A percentile compares a stretch with the other conserved stretches of the same genome.
phyloP scores from a whole-genome alignment of 2,329 filamentous ascomycete species.

The Orbilia quercus region DNA sequence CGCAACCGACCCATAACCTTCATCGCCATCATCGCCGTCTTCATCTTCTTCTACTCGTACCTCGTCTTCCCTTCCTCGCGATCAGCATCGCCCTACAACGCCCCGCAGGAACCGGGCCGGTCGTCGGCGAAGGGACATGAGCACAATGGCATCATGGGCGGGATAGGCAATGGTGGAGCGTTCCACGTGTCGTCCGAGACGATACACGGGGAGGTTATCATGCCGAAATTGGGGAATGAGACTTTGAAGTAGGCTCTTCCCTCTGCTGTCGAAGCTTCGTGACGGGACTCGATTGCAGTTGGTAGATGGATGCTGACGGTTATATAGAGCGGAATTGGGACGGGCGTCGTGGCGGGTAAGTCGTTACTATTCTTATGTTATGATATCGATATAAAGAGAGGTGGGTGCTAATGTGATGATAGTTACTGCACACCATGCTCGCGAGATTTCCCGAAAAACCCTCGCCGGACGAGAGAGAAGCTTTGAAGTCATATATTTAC shows the following conservation, averaged over 20 bases:
- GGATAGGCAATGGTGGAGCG: constrained; percentile 56
- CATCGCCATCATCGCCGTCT: constrained; percentile 56
- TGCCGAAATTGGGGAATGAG: constrained; percentile 83
- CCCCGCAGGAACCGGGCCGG: constrained; percentile 71
- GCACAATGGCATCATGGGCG: constrained; percentile 42
- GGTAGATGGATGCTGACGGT: not conserved
- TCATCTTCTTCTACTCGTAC: constrained; percentile 61
- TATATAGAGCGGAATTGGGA: constrained; percentile 69
- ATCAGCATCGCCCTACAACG: constrained; percentile 70
- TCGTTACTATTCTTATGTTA: no score
- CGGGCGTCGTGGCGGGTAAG: constrained; percentile 73
- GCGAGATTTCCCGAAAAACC: constrained; percentile 76
- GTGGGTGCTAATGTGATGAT: not conserved
- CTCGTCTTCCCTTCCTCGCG: constrained; percentile 64
- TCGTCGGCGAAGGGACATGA: constrained; percentile 61
- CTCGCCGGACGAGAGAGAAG: constrained; percentile 71
- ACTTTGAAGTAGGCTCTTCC: constrained; percentile 74
- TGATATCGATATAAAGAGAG: no score
- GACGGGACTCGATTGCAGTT: not conserved
- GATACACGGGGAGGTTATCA: constrained; percentile 77
- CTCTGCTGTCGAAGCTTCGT: not conserved
- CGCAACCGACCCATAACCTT: constrained; percentile 56
- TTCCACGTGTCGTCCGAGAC: constrained; percentile 66
- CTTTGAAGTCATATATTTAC: constrained; percentile 74
- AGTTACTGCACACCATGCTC: constrained; percentile 76